Evolutionary conservation across 768 basidiomycete genomes (phyloP), one percentile per base, ranked within the genome.

Genomic region (Bullera alba): DNA sequence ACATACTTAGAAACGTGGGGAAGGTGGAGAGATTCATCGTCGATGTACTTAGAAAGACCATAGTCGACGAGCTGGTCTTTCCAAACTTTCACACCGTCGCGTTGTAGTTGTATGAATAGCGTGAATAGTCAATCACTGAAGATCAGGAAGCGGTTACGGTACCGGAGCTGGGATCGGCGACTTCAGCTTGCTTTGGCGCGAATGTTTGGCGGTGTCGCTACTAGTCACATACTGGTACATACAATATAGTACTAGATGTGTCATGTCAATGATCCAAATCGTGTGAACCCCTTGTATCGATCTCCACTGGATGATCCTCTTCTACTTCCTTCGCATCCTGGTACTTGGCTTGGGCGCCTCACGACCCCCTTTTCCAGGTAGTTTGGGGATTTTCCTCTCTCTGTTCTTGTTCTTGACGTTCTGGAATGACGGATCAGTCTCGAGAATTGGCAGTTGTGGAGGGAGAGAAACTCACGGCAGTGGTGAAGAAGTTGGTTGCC

Each of bases 31-130:
- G 84, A 28, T 96, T 96, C 72, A 89, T 97, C 44, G 86, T 91
- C 70, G 91, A 97, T 69, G 91, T 95, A 36, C 90, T 97, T 47
- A 92, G 84, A 75, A 99, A 99, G 41, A 95, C 93, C 22, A 75
- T 99, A 38, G 91, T 95, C 69, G 93, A 95, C 64, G 92, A 95
- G 73, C 78, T 96, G 16, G 88, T 95, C 4, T 96, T 91, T 73
- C 92, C 92, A 19, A 95, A 93, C 70, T 96, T 89, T 72, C 88
- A 92, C 74, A 92, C 90, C 1, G 60, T 77, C 10, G 71, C 70
- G 1, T 47, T 71, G 41, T 71, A 54, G 19, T 12, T 21, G 22
- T 21, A 10, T 39, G n/a, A n/a, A n/a, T n/a, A n/a, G n/a, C n/a
- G n/a, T n/a, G n/a, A n/a, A n/a, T n/a, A n/a, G n/a, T n/a, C n/a